Evolutionary conservation across 2,329 filamentous ascomycete species (phyloP), one percentile per base, ranked within the genome.

Genomic region (Neofusicoccum kwambonambiense): DNA sequence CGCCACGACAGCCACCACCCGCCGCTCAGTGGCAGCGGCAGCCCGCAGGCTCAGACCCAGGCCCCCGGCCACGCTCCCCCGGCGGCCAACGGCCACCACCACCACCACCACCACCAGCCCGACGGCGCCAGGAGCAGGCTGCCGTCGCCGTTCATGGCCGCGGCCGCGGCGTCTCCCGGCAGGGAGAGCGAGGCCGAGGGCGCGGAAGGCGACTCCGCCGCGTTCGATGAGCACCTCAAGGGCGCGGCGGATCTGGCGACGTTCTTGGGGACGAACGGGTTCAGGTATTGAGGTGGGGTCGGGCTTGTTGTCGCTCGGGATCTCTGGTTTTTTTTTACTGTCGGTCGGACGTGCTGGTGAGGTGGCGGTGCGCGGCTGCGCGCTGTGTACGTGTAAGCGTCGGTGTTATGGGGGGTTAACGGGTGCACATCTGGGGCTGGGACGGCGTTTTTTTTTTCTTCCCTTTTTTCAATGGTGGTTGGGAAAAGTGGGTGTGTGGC

Each of bases 161-260:
- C 57, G 3, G 22, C 22, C 22, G 22, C 22, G 0, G 39, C 27
- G 17, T 13, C 57, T 8, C 57, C 39, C 22, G 5, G 35, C 13
- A 19, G 5, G 17, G 37, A 57, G 19, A 57, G 27, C 19, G 54
- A 58, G 15, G 41, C 15, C 3, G 54, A 44, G 7, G 22, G 22
- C 7, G 44, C 39, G 22, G 45, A 62, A 4, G 7, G 45, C 6
- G 61, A 63, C 27, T 42, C 35, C 8, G 49, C 22, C 11, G 47
- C 45, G 13, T 63, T 63, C 37, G 61, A 63, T 4, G 44, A 54
- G n/a, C 61, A 63, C 11, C 49, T 63, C 8, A 52, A 51, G 47
- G 61, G 61, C 3, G 31, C 54, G 35, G 49, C 15, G 3, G 61
- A 63, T 27, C 13, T 63, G 22, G 61, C 61, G 8, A 45, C 49